A percentile compares a stretch with the other conserved stretches of the same genome.
Conservation (phyloP, 495 filamentous ascomycete genomes). For the Penicillium crystallinum region DNA sequence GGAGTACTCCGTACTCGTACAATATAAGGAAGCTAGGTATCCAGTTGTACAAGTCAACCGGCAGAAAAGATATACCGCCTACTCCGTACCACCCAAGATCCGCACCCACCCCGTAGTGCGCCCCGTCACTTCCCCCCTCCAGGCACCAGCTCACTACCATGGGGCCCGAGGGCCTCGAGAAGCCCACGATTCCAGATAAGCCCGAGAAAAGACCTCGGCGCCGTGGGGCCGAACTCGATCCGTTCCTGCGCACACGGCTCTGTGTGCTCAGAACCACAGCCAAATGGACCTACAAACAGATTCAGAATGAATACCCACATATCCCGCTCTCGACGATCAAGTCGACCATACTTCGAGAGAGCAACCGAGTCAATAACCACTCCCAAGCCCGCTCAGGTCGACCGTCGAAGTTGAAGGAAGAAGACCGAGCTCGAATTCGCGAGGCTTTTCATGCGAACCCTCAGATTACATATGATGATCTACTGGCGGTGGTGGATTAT, state of each 20-base stretch:
- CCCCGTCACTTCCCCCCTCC: neutral
- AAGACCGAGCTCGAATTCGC: slow-evolving; percentile 3
- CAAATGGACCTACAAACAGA: slow-evolving; percentile 8
- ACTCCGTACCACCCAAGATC: neutral
- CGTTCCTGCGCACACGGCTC: slow-evolving; percentile 6
- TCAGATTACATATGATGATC: slow-evolving; percentile 6
- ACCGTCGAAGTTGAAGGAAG: slow-evolving; percentile 9
- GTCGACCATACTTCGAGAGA: neutral
- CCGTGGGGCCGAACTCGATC: slow-evolving; percentile 6
- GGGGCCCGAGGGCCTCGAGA: slow-evolving; percentile 1
- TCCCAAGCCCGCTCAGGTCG: slow-evolving; percentile 6
- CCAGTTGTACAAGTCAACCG: too few species aligned
- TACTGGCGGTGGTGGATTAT: slow-evolving; percentile 7
- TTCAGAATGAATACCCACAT: slow-evolving; percentile 5
- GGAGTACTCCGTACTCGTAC: too few species aligned
- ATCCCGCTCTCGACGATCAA: slow-evolving; percentile 10
- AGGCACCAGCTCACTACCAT: neutral
- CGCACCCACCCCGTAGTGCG: neutral
- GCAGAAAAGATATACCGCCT: neutral
- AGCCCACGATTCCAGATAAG: neutral
- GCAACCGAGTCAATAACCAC: slow-evolving; percentile 4
- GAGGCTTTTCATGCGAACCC: slow-evolving; percentile 5
- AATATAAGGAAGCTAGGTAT: too few species aligned
- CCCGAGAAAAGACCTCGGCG: neutral
- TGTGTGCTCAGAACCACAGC: slow-evolving; percentile 9